Conservation (phyloP, 345 rosid species). For the Linum lewisii region DNA sequence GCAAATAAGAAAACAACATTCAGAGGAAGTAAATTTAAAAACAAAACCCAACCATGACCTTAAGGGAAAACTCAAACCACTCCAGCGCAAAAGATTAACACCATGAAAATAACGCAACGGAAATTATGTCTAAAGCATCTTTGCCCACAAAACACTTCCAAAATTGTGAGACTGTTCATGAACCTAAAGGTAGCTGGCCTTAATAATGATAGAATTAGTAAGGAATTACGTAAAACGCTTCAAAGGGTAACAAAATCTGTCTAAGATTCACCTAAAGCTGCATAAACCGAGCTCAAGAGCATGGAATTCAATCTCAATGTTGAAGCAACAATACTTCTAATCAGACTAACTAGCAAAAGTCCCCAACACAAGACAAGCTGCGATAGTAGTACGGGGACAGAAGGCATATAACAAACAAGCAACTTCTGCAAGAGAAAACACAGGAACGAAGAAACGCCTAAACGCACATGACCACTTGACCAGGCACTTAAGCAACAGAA, state of each 20-base stretch:
- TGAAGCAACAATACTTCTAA: too few relatives aligned
- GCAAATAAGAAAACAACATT: not conserved
- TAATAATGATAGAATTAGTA: not conserved
- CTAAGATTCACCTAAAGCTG: not conserved
- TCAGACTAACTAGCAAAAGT: too few relatives aligned
- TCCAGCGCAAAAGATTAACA: not conserved
- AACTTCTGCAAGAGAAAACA: not conserved
- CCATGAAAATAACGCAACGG: not conserved
- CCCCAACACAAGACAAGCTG: too few relatives aligned
- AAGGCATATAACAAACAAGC: not conserved
- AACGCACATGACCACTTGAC: not conserved
- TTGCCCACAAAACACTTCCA: not conserved
- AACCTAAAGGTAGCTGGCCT: not conserved
- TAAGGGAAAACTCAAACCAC: not conserved
- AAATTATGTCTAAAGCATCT: not conserved
- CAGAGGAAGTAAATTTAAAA: not conserved
- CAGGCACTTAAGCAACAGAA: not conserved
- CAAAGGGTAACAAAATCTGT: not conserved
- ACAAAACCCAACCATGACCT: not conserved
- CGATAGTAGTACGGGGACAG: too few relatives aligned
- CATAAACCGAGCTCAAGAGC: not conserved
- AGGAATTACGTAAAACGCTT: not conserved
- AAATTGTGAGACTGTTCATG: not conserved
- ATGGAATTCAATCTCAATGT: not conserved
- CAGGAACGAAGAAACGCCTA: not conserved